A percentile compares a stretch with the other conserved stretches of the same genome.
Evolutionary conservation across 495 filamentous ascomycete species (phyloP).

Genomic region (Aspergillus carlsbadensis): DNA sequence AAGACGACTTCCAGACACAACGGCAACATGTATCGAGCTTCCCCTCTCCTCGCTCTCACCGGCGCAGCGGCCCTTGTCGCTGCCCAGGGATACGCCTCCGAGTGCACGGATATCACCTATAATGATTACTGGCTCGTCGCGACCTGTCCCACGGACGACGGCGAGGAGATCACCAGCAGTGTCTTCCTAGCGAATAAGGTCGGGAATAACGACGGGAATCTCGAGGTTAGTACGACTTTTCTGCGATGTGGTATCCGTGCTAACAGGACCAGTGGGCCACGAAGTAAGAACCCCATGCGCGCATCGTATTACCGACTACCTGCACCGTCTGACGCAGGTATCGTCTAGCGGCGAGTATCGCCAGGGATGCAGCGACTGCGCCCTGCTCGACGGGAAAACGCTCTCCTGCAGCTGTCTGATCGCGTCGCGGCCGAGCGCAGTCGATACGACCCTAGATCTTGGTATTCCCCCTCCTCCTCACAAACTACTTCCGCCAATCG

Average conservation of each 20-base stretch:
- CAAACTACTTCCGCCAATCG: neutral
- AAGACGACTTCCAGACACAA: too few species aligned
- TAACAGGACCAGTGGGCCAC: too few species aligned
- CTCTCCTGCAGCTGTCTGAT: neutral
- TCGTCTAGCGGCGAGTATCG: neutral
- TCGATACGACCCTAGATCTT: neutral
- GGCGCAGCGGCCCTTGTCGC: neutral
- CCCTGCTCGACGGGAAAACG: neutral
- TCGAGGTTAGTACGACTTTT: neutral
- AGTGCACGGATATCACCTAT: slow-evolving; percentile 2
- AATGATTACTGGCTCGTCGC: neutral
- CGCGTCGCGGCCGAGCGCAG: neutral
- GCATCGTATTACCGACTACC: too few species aligned
- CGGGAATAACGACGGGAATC: neutral
- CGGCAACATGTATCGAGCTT: too few species aligned
- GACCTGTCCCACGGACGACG: slow-evolving; percentile 1
- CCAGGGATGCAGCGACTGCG: neutral
- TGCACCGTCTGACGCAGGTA: too few species aligned
- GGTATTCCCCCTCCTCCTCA: neutral
- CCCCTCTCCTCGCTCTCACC: too few species aligned
- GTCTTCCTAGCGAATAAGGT: slow-evolving; percentile 5
- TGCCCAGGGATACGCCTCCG: neutral
- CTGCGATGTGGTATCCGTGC: too few species aligned
- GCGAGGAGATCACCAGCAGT: slow-evolving; percentile 5
- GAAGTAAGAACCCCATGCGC: too few species aligned